Percentiles rank a stretch among this genome's conserved stretches.
These are phyloP conservation scores for Domatiomyces catenatus DNA, from an alignment of 2,329 filamentous ascomycete genomes.

Conservation along the genomic window DNA sequence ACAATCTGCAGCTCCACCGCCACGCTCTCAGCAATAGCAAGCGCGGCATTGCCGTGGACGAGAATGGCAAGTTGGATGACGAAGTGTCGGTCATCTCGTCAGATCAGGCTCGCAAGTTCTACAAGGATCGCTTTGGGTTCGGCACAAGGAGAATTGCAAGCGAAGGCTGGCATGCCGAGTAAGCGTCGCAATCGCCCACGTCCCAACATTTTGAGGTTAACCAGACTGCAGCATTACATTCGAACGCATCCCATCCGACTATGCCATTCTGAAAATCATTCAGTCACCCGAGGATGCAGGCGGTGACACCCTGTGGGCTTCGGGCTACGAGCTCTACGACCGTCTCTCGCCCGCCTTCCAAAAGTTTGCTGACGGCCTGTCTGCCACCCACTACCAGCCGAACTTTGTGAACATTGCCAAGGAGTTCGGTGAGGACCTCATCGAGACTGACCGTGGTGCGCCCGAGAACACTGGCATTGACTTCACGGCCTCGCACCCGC, in stretches of 20 bases:
- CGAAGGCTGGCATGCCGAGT: slow-evolving; percentile 34
- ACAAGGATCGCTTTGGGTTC: slow-evolving; percentile 21
- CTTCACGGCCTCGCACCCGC: slow-evolving; percentile 36
- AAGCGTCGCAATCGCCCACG: slow-evolving; percentile 23
- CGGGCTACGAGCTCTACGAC: slow-evolving; percentile 52
- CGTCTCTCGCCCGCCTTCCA: slow-evolving; percentile 38
- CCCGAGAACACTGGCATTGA: slow-evolving; percentile 42
- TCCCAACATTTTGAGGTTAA: slow-evolving; percentile 27
- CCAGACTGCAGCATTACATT: slow-evolving; percentile 36
- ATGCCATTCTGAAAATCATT: slow-evolving; percentile 43
- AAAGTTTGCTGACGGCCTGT: slow-evolving; percentile 27
- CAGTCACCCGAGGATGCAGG: slow-evolving; percentile 37
- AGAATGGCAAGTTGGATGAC: slow-evolving; percentile 32
- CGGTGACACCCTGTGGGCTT: slow-evolving; percentile 49
- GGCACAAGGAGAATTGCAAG: slow-evolving; percentile 20
- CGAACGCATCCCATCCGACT: slow-evolving; percentile 49
- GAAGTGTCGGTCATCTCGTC: slow-evolving; percentile 37
- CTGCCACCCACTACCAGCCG: slow-evolving; percentile 22
- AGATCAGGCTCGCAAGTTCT: slow-evolving; percentile 23
- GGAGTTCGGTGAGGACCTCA: slow-evolving; percentile 20
- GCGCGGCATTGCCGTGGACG: slow-evolving; percentile 29
- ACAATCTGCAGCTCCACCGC: slow-evolving; percentile 21
- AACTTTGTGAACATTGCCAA: slow-evolving; percentile 21
- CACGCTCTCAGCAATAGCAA: slow-evolving; percentile 36
- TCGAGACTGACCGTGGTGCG: slow-evolving; percentile 28